These are phyloP conservation scores for Leccinum incarnatum DNA, from an alignment of 768 basidiomycete species.

Conservation along the genomic window DNA sequence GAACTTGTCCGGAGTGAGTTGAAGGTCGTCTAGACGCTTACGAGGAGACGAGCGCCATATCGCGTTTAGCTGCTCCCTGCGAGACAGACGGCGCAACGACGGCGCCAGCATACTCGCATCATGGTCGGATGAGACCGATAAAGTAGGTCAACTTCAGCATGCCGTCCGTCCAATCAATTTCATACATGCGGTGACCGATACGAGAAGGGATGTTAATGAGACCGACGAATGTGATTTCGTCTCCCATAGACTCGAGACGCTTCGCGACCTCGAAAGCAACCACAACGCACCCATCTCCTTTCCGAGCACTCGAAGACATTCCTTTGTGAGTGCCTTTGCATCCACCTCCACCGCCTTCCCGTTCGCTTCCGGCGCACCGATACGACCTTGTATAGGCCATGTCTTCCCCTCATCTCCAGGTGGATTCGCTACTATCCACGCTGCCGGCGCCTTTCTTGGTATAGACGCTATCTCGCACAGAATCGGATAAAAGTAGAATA, in stretches of 20 bases:
- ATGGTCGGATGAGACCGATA: not conserved
- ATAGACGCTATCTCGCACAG: conserved; percentile 78
- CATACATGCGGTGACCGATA: not conserved
- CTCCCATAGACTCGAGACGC: not conserved
- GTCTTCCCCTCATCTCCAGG: conserved; percentile 11
- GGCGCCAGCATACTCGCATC: not conserved
- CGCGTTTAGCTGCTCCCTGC: not conserved
- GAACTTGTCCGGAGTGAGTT: not conserved
- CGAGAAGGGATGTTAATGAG: not conserved
- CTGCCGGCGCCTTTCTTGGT: conserved; percentile 61
- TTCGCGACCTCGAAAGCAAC: not conserved
- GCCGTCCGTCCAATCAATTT: not conserved
- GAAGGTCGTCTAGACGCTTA: not conserved
- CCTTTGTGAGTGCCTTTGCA: conserved; percentile 61
- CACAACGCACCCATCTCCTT: conserved; percentile 49
- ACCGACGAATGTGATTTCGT: not conserved
- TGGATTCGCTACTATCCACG: conserved; percentile 48
- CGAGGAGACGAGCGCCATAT: not conserved
- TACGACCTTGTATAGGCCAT: conserved; percentile 11
- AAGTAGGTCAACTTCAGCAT: not conserved
- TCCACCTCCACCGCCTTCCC: conserved; percentile 51
- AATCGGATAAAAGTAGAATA: conserved; percentile 84
- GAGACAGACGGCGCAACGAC: not conserved
- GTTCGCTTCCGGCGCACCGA: conserved; percentile 20
- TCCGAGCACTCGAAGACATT: conserved; percentile 67